These are phyloP conservation scores for Histomonas meleagridis DNA, from an alignment of 208 protist species.

Conservation along the genomic window DNA sequence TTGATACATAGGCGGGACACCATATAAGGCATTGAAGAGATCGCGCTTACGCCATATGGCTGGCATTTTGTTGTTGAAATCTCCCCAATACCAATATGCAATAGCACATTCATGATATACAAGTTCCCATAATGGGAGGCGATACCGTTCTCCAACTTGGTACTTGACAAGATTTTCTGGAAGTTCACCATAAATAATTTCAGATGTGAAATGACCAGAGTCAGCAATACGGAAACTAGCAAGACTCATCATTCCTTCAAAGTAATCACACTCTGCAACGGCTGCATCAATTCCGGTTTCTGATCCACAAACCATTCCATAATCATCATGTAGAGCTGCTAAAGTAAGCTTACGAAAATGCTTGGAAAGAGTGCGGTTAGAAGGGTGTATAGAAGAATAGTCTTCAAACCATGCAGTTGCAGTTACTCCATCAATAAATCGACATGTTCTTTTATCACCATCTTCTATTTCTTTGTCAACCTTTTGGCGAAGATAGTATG, in stretches of 20 bases:
- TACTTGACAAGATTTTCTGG: not conserved
- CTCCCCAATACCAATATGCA: slow-evolving; percentile 31
- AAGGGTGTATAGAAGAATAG: not conserved
- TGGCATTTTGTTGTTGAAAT: not conserved
- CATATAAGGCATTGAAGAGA: slow-evolving; percentile 18
- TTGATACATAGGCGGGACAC: slow-evolving; percentile 25
- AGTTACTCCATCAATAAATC: slow-evolving; percentile 23
- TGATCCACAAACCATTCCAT: not conserved
- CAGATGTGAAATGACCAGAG: not conserved
- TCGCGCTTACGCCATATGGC: not conserved
- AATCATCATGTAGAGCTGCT: not conserved
- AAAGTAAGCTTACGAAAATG: not conserved
- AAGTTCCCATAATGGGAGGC: not conserved
- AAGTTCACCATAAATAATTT: not conserved
- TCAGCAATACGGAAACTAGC: not conserved
- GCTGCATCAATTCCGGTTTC: not conserved
- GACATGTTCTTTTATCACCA: not conserved
- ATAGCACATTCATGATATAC: slow-evolving; percentile 7
- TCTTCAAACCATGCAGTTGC: not conserved
- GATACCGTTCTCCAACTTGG: not conserved
- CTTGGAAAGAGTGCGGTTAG: not conserved
- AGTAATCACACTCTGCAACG: not conserved
- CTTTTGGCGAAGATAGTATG: not conserved
- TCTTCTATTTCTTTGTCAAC: not conserved
- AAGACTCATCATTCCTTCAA: slow-evolving; percentile 34